Base-by-base conservation (phyloP, 768 basidiomycete genomes). In the Ramaria sp. region DNA sequence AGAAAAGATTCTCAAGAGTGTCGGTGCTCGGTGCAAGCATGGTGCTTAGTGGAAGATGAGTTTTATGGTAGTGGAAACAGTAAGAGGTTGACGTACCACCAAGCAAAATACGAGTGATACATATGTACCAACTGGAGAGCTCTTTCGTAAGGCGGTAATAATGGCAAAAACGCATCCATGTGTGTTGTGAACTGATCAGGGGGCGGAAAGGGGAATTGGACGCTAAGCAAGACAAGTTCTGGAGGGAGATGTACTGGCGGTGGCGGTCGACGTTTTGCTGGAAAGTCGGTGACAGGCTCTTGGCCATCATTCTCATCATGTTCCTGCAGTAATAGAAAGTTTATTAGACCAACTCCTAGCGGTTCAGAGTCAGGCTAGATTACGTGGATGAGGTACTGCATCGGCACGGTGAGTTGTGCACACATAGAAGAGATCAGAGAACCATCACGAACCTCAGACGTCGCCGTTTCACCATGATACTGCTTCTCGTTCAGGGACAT, bases 381-480 rank as follows among this genome's bases (percentile, higher is more conserved):
- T 57, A 57, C 55, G 7, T 37, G 17, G 20, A 57, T 38, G 31
- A 57, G 39, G 24, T 57, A 42, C 55, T 57, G 20, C 10, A 48
- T 1, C 10, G 3, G 19, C 11, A 15, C 27, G 6, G 46, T 52
- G 31, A 37, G 30, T 24, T 7, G 9, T 22, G 22, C 48, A 17
- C 22, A 49, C 22, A 30, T 3, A 11, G 31, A 49, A 30, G 22
- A 49, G 34, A 37, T 37, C 11, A 3, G 12, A 30, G 11, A 49
- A 30, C 6, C 13, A 17, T 33, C n/a, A 50, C 55, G 17, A 12
- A 57, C 55, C 38, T 57, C 55, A 22, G 55, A 57, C 24, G 55
- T 38, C 19, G 34, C 55, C 15, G 55, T 57, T 10, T 57, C 55
- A 31, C 55, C 55, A 37, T 57, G 55, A 49, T 57, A 57, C 19